phyloP scores from a whole-genome alignment of 345 rosid genomes.

The Eucalyptus victrix region DNA sequence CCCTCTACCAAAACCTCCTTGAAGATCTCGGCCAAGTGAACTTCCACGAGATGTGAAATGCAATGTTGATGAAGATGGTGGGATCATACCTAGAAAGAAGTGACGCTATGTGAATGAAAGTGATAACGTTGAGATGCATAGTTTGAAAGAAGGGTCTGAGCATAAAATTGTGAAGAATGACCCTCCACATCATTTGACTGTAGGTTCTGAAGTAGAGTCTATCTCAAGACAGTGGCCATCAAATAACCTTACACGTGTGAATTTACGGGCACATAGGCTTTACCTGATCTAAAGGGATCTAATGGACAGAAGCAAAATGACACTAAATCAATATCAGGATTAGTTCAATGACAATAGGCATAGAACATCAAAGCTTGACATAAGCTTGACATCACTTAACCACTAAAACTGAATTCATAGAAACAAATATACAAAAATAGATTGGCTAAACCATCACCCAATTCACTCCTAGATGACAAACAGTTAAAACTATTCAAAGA shows the following conservation, averaged over 20 bases:
- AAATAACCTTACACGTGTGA: not conserved
- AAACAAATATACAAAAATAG: not conserved
- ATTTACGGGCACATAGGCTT: slow-evolving; percentile 44
- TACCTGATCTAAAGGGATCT: slow-evolving; percentile 83
- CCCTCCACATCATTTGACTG: slow-evolving; percentile 6
- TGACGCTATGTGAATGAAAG: slow-evolving; percentile 15
- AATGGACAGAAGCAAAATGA: not conserved
- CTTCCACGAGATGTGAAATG: not conserved
- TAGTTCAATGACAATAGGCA: not conserved
- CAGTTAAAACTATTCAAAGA: too few species aligned
- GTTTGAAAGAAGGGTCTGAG: not conserved
- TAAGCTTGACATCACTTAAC: not conserved
- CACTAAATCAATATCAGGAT: not conserved
- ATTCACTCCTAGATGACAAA: too few species aligned
- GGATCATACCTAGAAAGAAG: slow-evolving; percentile 35
- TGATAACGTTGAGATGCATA: not conserved
- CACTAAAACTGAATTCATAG: not conserved
- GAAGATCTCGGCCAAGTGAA: slow-evolving; percentile 2
- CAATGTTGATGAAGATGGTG: slow-evolving; percentile 11
- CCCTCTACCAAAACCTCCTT: slow-evolving; percentile 3
- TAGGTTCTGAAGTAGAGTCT: slow-evolving; percentile 62
- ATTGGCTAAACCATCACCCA: not conserved
- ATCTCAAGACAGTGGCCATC: slow-evolving; percentile 57
- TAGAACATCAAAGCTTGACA: not conserved
- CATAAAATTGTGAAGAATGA: not conserved